A percentile compares a stretch with the other conserved stretches of the same genome.
These are phyloP conservation scores for Aspergillus piperis DNA, from an alignment of 2,329 filamentous ascomycete genomes.

Conservation along the genomic window DNA sequence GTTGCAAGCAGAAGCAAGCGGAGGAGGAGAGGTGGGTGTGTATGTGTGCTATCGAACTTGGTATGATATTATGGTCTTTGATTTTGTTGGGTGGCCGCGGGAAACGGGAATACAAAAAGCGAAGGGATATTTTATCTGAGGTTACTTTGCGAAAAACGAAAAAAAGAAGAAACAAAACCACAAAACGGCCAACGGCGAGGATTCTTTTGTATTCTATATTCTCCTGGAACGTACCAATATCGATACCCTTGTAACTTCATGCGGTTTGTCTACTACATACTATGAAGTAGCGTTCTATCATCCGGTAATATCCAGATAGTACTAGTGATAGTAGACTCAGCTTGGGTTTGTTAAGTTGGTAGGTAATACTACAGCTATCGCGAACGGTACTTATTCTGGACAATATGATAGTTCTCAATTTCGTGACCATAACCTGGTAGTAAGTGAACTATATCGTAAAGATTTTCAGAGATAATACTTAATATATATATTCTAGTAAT, in stretches of 20 bases:
- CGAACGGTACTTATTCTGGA: too few relatives aligned
- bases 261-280: not conserved
- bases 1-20: not conserved
- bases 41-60: not conserved
- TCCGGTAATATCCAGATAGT: too few relatives aligned
- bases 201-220: constrained; percentile 28
- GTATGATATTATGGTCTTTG: not conserved
- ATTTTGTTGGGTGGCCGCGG: constrained; percentile 14
- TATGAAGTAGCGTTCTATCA: not conserved
- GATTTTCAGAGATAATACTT: too few relatives aligned
- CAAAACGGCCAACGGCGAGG: constrained; percentile 7
- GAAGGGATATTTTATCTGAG: constrained; percentile 2
- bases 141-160: constrained; percentile 9
- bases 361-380: too few relatives aligned
- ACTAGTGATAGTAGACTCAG: too few relatives aligned
- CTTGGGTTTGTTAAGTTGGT: too few relatives aligned
- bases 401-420: too few relatives aligned
- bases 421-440: too few relatives aligned
- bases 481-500: too few relatives aligned
- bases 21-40: not conserved
- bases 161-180: constrained; percentile 20
- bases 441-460: too few relatives aligned
- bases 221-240: constrained; percentile 32
- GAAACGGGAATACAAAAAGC: constrained; percentile 21
- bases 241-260: constrained; percentile 37